phyloP scores from a whole-genome alignment of 257 asterid species.

The Echium plantagineum region DNA sequence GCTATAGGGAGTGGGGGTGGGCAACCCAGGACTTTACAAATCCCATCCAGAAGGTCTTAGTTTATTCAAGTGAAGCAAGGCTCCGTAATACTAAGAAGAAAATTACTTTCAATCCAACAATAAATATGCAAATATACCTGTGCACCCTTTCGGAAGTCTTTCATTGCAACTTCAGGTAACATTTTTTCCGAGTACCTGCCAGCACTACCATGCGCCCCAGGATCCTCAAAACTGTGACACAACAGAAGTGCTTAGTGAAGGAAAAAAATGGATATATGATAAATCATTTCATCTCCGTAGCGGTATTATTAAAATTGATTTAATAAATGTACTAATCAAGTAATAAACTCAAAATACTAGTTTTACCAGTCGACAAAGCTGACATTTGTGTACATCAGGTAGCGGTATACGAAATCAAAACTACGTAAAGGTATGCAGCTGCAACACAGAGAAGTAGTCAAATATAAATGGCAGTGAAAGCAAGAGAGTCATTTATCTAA shows the following conservation, averaged over 20 bases:
- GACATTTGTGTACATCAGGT: constrained; percentile 84
- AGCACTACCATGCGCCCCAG: constrained; percentile 99
- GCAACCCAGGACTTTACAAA: too few species aligned
- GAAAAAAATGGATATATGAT: too few species aligned
- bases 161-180: constrained; percentile 92
- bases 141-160: constrained; percentile 92
- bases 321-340: neutral
- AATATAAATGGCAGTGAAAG: constrained; percentile 11
- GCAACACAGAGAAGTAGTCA: constrained; percentile 32
- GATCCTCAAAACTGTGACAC: constrained; percentile 81
- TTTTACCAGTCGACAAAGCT: constrained; percentile 93
- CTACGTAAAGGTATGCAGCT: constrained; percentile 88
- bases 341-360: neutral
- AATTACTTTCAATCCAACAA: neutral
- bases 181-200: constrained; percentile 84
- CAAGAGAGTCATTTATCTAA: constrained; percentile 1
- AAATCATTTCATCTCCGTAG: too few species aligned
- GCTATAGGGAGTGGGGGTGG: too few species aligned
- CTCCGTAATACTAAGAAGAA: neutral
- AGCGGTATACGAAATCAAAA: constrained; percentile 82
- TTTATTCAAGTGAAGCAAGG: too few species aligned
- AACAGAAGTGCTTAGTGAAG: neutral
- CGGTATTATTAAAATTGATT: too few species aligned
- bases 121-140: constrained; percentile 45
- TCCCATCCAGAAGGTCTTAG: too few species aligned